Percentiles rank a stretch among this genome's conserved stretches.
Conservation (phyloP, 805 yeast genomes). For the Saturnispora dispora region DNA sequence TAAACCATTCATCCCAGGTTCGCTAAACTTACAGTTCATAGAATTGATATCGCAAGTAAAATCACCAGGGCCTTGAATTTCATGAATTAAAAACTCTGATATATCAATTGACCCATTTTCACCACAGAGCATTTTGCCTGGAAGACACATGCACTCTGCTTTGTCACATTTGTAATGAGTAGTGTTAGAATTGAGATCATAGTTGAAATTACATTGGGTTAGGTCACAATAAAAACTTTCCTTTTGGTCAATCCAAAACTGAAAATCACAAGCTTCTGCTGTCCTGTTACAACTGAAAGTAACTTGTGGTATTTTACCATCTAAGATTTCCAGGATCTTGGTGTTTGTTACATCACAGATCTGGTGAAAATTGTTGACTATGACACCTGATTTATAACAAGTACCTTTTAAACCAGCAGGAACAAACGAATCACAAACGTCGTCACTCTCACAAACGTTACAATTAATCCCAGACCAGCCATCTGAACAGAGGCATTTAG, state of each 20-base stretch:
- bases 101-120: conserved; percentile 90
- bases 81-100: conserved; percentile 82
- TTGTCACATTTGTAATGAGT: conserved; percentile 72
- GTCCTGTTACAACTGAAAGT: conserved; percentile 80
- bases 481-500: conserved; percentile 58
- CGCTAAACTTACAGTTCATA: conserved; percentile 69
- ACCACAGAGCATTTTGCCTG: conserved; percentile 91
- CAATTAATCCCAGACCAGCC: conserved; percentile 97
- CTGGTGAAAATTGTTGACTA: conserved; percentile 74
- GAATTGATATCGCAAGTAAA: conserved; percentile 65
- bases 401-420: conserved; percentile 80
- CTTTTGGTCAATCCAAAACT: conserved; percentile 87
- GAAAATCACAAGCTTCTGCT: conserved; percentile 67
- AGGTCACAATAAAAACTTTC: conserved; percentile 91
- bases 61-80: conserved; percentile 89
- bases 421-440: conserved; percentile 76
- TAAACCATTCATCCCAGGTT: conserved; percentile 92
- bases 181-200: conserved; percentile 50
- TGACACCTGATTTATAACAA: conserved; percentile 77
- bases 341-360: conserved; percentile 91
- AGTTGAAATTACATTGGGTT: conserved; percentile 58
- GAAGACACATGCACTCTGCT: conserved; percentile 81
- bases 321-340: conserved; percentile 71
- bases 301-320: conserved; percentile 81
- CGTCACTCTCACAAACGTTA: conserved; percentile 67